Evolutionary conservation across 495 filamentous ascomycete species (phyloP), one percentile per base, ranked within the genome.

Genomic region (Hypoxylon cercidicola): DNA sequence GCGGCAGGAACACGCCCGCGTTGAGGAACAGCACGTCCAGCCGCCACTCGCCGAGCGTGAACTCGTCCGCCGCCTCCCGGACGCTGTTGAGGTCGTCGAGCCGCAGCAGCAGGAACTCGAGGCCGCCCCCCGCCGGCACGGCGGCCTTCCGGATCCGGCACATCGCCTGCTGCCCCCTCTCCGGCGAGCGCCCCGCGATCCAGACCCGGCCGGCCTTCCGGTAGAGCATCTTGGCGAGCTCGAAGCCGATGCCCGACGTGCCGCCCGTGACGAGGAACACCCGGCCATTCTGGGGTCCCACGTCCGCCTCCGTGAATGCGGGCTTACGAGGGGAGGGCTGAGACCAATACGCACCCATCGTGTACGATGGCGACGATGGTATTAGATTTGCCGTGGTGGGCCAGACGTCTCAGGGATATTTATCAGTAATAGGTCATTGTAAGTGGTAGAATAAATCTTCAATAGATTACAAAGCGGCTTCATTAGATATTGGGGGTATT

Each of bases 261-360:
- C 71, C 79, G 23, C 81, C 81, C 0, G 80, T 84, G 5, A 82
- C 68, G 28, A 84, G 59, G 50, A 80, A 79, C n/a, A 81, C 76
- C 52, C 77, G 68, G 28, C 60, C 69, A 6, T 69, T 49, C 15
- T 62, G 69, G 1, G 55, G 5, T 8, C 25, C 41, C 0, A 72
- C 43, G 39, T 71, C 59, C 7, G 43, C 49, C 20, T 71, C 68
- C 16, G 66, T 66, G 30, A 75, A 73, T 7, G 39, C 13, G 11
- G 71, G 66, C 18, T 60, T 69, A 0, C 64, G 68, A 0, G 71
- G 69, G 37, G 66, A 75, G 23, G 72, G 60, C 19, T 73, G 73
- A 15, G 65, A 66, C 46, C 51, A 62, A 18, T 54, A 39, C 32
- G 37, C 43, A 13, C 52, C 52, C 60, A 63, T 40, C 5, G 5